phyloP scores from a whole-genome alignment of 257 asterid species.

The Solanum dulcamara region DNA sequence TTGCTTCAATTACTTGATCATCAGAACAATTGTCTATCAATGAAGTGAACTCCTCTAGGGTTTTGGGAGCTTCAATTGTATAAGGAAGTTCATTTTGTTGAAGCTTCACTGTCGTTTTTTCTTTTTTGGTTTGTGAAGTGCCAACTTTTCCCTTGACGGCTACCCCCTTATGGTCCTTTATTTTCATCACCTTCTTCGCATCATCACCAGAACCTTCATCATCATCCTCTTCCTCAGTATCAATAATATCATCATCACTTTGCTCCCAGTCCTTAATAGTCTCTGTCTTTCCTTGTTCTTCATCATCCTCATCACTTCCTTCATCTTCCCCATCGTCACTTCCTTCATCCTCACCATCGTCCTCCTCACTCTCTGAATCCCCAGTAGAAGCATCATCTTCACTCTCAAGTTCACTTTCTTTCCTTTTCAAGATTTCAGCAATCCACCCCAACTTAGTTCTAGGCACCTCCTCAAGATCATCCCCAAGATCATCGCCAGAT shows the following conservation, averaged over 20 bases:
- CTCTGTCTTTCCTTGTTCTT: conserved; percentile 22
- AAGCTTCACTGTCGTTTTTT: conserved; percentile 16
- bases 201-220: conserved; percentile 22
- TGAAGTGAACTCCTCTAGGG: conserved; percentile 58
- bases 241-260: conserved; percentile 73
- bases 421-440: conserved; percentile 33
- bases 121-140: conserved; percentile 3
- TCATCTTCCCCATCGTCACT: conserved; percentile 40
- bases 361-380: conserved; percentile 29
- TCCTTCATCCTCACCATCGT: conserved; percentile 13
- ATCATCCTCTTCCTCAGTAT: conserved; percentile 35
- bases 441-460: conserved; percentile 51
- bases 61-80: conserved; percentile 92
- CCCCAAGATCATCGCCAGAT: conserved; percentile 97
- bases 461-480: conserved; percentile 41
- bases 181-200: conserved; percentile 6
- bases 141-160: conserved; percentile 16
- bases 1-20: conserved; percentile 84
- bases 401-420: conserved; percentile 4
- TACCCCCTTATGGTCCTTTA: conserved; percentile 13
- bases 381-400: conserved; percentile 3
- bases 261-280: conserved; percentile 93
- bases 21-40: conserved; percentile 60
- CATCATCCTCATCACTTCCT: conserved; percentile 26
- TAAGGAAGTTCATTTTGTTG: conserved; percentile 64